Conservation (phyloP, 176 grass and related monocot genomes). For the Eleusine indica region DNA sequence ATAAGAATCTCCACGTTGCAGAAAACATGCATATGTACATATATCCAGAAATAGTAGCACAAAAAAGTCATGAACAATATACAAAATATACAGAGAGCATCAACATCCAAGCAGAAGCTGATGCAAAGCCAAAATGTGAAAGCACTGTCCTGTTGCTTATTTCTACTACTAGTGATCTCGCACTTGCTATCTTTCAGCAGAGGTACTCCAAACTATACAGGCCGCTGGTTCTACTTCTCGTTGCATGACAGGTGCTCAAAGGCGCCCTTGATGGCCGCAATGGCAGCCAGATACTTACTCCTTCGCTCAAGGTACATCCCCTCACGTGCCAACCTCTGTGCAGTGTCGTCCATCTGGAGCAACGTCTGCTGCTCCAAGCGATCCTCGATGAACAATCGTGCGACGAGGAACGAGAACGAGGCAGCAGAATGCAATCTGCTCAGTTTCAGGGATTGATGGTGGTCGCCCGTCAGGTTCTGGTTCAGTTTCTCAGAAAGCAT, state of each 20-base stretch:
- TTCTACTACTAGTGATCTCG: background rate
- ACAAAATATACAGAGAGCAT: conserved; percentile 29
- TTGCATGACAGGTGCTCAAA: conserved; percentile 49
- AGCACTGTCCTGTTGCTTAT: background rate
- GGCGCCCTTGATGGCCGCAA: conserved; percentile 43
- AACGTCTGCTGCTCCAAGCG: conserved; percentile 59
- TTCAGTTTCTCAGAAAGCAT: conserved; percentile 75
- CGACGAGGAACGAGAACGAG: conserved; percentile 70
- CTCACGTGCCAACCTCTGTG: conserved; percentile 29
- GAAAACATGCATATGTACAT: conserved; percentile 17
- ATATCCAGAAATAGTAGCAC: conserved; percentile 11
- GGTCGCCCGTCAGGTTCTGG: conserved; percentile 26
- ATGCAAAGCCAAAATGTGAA: conserved; percentile 9
- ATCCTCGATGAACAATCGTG: conserved; percentile 54
- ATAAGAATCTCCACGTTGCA: background rate
- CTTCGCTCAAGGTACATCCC: conserved; percentile 41
- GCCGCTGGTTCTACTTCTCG: conserved; percentile 16
- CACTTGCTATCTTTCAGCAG: background rate
- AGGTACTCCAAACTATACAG: background rate
- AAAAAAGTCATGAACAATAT: conserved; percentile 9
- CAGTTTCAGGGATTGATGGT: conserved; percentile 32
- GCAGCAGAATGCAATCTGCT: conserved; percentile 46
- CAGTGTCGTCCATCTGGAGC: conserved; percentile 36
- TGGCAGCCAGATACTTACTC: conserved; percentile 56
- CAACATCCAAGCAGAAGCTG: background rate